Evolutionary conservation across 1,284 basidiomycete species (phyloP), one percentile per base, ranked within the genome.

Genomic region (Tilletiaria anomala): DNA sequence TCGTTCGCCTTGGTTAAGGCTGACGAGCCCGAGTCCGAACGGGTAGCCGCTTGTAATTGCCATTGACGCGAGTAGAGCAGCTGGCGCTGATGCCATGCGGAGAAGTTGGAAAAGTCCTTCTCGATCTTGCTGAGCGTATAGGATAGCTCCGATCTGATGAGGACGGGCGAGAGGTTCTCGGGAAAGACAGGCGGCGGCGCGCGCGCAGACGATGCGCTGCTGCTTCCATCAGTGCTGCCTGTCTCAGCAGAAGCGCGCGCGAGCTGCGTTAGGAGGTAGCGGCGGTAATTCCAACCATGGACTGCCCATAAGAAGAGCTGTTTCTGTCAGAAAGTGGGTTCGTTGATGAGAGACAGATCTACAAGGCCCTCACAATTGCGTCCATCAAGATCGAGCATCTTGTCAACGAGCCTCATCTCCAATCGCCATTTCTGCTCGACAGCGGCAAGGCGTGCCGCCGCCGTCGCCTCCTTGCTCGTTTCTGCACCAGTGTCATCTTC

Each of bases 71-170:
- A 15, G 42, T 18, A 33, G 18, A 40, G 23, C 3, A 22, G 26
- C 19, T 3, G 10, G 19, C 93, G 77, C 54, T 91, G 87, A 68
- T 99, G 93, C 93, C 93, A 99, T 14, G 93, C 93, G 45, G 85
- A 91, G 66, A 94, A 97, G 67, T 99, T 97, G 36, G 84, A 89
- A 62, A 97, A 93, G 66, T 86, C 94, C 40, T 80, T 71, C 65
- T 87, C 82, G 53, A 99, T 97, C 72, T 96, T 94, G 47, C 75
- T 74, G 36, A 77, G 79, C 2, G 91, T 91, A 35, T 56, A 66
- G 1, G 40, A 35, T 6, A 66, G 46, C 37, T 66, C 61, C 0
- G 20, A 17, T 29, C n/a, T 17, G 11, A 21, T 29, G 36, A 34
- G n/a, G 34, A 20, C 3, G 40, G 35, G 11, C 18, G 32, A 26